These are phyloP conservation scores for Dothideomycetes sp. DNA, from an alignment of 2,329 filamentous ascomycete species.

Conservation along the genomic window DNA sequence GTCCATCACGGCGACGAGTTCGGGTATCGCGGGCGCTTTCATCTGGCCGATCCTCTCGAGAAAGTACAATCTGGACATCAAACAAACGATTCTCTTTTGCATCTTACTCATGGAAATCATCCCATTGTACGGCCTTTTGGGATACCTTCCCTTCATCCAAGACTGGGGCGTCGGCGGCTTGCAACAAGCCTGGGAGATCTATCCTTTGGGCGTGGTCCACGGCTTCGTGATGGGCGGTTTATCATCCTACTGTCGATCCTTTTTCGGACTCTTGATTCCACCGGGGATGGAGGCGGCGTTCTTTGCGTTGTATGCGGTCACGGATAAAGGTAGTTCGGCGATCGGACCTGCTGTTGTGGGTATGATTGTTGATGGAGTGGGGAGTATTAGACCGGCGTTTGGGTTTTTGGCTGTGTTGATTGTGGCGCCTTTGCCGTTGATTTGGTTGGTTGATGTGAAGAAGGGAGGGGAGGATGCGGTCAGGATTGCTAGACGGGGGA, in stretches of 20 bases:
- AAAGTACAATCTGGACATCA: constrained; percentile 56
- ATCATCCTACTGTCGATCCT: constrained; percentile 76
- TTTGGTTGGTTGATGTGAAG: constrained; percentile 73
- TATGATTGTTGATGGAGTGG: constrained; percentile 63
- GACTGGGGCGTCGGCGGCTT: constrained; percentile 66
- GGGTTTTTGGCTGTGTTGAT: constrained; percentile 75
- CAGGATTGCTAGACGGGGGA: background rate
- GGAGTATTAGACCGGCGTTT: constrained; percentile 53
- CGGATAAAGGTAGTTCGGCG: constrained; percentile 85
- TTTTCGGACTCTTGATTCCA: constrained; percentile 84
- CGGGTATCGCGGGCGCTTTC: constrained; percentile 79
- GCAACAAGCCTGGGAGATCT: constrained; percentile 88
- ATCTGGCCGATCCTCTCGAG: constrained; percentile 73
- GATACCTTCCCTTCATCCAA: constrained; percentile 69
- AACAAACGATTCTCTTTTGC: constrained; percentile 76
- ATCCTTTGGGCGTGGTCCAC: constrained; percentile 74
- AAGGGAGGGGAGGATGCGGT: constrained; percentile 29
- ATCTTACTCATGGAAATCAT: constrained; percentile 82
- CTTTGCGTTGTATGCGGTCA: constrained; percentile 88
- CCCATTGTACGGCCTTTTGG: constrained; percentile 76
- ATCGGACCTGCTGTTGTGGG: constrained; percentile 89
- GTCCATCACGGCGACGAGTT: constrained; percentile 77
- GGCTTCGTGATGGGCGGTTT: constrained; percentile 83
- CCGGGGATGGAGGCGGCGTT: constrained; percentile 88
- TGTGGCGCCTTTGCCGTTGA: constrained; percentile 65